Evolutionary conservation across 1,284 basidiomycete genomes (phyloP), one percentile per base, ranked within the genome.

Genomic region (Cystobasidium sp.): DNA sequence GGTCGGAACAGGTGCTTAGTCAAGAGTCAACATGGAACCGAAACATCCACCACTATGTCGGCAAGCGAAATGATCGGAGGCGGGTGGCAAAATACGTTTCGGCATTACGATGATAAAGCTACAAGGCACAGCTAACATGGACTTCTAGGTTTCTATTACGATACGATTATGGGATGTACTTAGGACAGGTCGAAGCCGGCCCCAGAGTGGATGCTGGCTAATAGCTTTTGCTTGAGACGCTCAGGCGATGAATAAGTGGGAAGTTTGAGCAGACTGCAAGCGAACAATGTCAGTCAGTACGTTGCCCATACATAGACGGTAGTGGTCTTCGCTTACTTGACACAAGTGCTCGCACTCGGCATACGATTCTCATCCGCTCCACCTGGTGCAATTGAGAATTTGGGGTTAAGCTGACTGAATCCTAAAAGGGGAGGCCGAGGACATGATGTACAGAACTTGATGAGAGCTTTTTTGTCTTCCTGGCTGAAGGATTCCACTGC

Each of bases 381-480:
- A 10, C 89, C 86, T 76, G 91, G 91, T 7, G 92, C 87, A 68
- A 97, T 94, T 0, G 88, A 88, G 79, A 97, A 96, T 70, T 89
- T 87, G 0, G 94, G 94, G 20, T 88, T 86, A 3, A 97, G 86
- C 79, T 94, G 90, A 77, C 89, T 90, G 85, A 97, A 97, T 0
- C 94, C 90, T 79, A 79, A 91, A 88, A 97, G 83, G 0, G 94
- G 94, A 0, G 94, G 93, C 12, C 94, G 86, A 77, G 91, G 91
- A 80, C 93, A 96, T 75, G 91, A 92, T 8, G 94, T 97, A 18
- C 93, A 94, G 80, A 97, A 97, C 6, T 91, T 87, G 67, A 97
- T 82, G 74, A 97, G 84, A 1, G 88, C 90, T 39, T 87, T 84
- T 53, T 90, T 86, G 74, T 94, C 86, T 31, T 93, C 89, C 86